These are phyloP conservation scores for Thielaviopsis punctulata DNA, from an alignment of 2,329 filamentous ascomycete genomes.

Conservation along the genomic window DNA sequence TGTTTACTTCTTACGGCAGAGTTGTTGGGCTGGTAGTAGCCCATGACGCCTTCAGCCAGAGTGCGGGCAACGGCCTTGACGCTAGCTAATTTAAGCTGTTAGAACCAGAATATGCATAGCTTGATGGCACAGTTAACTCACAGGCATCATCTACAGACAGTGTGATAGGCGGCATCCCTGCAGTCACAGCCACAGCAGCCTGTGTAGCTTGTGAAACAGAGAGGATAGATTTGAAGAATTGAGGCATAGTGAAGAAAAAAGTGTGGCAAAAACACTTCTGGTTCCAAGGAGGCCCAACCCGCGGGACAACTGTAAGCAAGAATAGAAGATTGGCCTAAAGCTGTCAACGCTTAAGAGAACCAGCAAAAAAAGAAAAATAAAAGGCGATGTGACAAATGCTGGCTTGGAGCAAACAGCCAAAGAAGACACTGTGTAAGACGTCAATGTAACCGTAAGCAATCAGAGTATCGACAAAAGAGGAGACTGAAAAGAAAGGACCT, in stretches of 20 bases:
- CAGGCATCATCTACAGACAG: conserved; percentile 6
- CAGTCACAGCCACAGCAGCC: neutral
- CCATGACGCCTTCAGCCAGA: conserved; percentile 43
- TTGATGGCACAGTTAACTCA: no score
- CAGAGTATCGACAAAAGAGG: neutral
- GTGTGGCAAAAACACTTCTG: neutral
- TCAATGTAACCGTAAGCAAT: no score
- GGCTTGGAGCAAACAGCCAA: neutral
- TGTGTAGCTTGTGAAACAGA: neutral
- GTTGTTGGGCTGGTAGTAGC: conserved; percentile 45
- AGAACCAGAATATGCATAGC: no score
- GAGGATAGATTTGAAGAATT: conserved; percentile 8
- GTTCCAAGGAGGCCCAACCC: neutral
- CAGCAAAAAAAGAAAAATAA: neutral
- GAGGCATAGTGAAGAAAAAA: neutral
- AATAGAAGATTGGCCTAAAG: neutral
- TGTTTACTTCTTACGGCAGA: conserved; percentile 2
- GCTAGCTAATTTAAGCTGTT: conserved; percentile 31
- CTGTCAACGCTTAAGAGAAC: neutral
- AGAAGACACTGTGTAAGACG: neutral
- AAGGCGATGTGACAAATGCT: neutral
- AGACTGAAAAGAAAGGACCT: neutral
- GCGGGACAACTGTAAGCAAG: neutral
- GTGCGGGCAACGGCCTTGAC: conserved; percentile 43
- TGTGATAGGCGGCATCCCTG: conserved; percentile 5